A percentile compares a stretch with the other conserved stretches of the same genome.
Evolutionary conservation across 2,329 filamentous ascomycete species (phyloP).

Genomic region (Pyricularia grisea): DNA sequence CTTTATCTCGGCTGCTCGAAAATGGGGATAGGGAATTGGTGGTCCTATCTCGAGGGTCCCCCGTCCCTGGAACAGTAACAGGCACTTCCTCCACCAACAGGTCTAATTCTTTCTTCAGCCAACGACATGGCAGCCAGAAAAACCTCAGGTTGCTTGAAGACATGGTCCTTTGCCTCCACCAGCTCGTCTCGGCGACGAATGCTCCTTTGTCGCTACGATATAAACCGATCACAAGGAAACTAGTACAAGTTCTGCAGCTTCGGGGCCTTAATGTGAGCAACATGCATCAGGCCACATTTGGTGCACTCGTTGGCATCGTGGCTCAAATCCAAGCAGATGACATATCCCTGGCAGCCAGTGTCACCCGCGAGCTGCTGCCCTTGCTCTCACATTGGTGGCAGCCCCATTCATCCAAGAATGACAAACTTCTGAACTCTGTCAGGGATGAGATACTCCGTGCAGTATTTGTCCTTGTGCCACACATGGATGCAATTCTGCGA

Average conservation of each 20-base stretch:
- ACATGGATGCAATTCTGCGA: slow-evolving; percentile 47
- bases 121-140: slow-evolving; percentile 7
- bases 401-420: slow-evolving; percentile 51
- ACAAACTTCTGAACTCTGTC: slow-evolving; percentile 44
- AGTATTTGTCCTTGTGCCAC: slow-evolving; percentile 56
- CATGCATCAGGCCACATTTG: slow-evolving; percentile 65
- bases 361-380: slow-evolving; percentile 55
- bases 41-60: slow-evolving; percentile 31
- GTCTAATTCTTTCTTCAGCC: slow-evolving; percentile 15
- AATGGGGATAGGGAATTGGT: slow-evolving; percentile 23
- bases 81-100: slow-evolving; percentile 20
- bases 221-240: slow-evolving; percentile 42
- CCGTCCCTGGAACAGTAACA: slow-evolving; percentile 25
- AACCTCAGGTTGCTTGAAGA: slow-evolving; percentile 27
- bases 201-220: slow-evolving; percentile 53
- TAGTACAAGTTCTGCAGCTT: slow-evolving; percentile 52
- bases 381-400: slow-evolving; percentile 71
- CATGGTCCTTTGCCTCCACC: slow-evolving; percentile 55
- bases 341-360: slow-evolving; percentile 47
- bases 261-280: slow-evolving; percentile 49
- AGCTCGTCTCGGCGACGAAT: slow-evolving; percentile 55
- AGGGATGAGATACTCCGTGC: slow-evolving; percentile 71
- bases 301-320: slow-evolving; percentile 64
- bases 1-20: slow-evolving; percentile 45
- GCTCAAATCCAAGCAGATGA: slow-evolving; percentile 59